A percentile compares a stretch with the other conserved stretches of the same genome.
These are phyloP conservation scores for Perilla frutescens DNA, from an alignment of 257 asterid genomes.

Conservation along the genomic window DNA sequence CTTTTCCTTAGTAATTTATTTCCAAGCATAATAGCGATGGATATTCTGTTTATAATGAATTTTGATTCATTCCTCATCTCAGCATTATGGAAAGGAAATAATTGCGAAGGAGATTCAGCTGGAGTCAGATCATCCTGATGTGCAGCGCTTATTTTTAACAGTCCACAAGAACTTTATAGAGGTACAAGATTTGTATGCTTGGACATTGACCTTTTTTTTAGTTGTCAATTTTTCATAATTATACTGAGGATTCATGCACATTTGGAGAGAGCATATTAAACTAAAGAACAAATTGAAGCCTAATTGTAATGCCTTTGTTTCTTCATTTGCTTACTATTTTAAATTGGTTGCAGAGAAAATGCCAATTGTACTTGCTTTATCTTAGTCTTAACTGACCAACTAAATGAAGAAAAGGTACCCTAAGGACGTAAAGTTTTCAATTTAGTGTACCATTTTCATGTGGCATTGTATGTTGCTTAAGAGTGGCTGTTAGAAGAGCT, in stretches of 20 bases:
- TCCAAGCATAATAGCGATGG: not conserved
- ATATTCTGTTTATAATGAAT: not conserved
- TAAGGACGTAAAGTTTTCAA: not conserved
- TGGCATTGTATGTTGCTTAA: not conserved
- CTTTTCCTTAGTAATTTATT: not conserved
- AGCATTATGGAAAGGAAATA: slow-evolving; percentile 36
- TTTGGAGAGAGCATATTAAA: too few species aligned
- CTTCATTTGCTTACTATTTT: too few species aligned
- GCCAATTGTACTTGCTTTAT: not conserved
- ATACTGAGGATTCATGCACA: not conserved
- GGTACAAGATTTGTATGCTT: slow-evolving; percentile 28
- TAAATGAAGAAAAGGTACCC: not conserved
- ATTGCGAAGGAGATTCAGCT: slow-evolving; percentile 34
- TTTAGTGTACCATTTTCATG: not conserved
- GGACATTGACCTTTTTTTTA: not conserved
- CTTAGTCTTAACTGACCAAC: not conserved
- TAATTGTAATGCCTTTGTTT: too few species aligned
- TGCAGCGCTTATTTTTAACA: slow-evolving; percentile 29
- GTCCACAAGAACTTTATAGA: slow-evolving; percentile 37
- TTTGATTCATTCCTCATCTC: slow-evolving; percentile 3
- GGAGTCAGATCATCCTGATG: slow-evolving; percentile 38
- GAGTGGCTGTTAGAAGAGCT: not conserved
- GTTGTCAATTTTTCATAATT: not conserved
- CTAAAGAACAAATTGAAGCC: too few species aligned
- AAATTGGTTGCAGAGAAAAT: not conserved